Evolutionary conservation across 345 rosid species (phyloP).

Genomic region (Kandelia obovata): DNA sequence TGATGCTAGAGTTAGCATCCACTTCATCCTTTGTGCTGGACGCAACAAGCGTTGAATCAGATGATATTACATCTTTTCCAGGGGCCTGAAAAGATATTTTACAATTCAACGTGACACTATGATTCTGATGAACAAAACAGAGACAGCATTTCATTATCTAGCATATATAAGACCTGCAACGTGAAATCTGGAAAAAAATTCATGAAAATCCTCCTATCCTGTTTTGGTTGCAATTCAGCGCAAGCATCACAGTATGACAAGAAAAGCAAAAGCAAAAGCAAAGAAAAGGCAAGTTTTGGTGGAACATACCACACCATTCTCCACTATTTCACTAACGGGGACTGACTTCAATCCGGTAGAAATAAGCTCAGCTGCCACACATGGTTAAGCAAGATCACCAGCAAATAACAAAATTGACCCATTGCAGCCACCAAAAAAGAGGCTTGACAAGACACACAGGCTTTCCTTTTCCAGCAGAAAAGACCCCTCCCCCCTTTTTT

Average conservation of each 20-base stretch:
- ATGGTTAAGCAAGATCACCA: slow-evolving; percentile 7
- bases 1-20: slow-evolving; percentile 15
- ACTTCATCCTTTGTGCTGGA: slow-evolving; percentile 26
- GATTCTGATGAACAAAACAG: no score
- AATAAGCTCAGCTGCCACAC: slow-evolving; percentile 26
- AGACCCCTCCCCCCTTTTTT: no score
- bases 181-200: not conserved
- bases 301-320: slow-evolving; percentile 30
- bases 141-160: not conserved
- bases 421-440: no score
- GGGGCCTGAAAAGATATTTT: slow-evolving; percentile 27
- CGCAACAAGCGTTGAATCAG: slow-evolving; percentile 29
- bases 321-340: slow-evolving; percentile 19
- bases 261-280: not conserved
- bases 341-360: slow-evolving; percentile 24
- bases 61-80: slow-evolving; percentile 24
- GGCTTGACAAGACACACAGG: no score
- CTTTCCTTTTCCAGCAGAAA: no score
- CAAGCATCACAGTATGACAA: not conserved
- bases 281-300: not conserved
- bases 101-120: no score
- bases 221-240: not conserved
- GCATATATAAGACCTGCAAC: not conserved
- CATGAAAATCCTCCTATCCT: not conserved
- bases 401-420: no score